Conservation (phyloP, 805 yeast species). For the Candida sithepensis region DNA sequence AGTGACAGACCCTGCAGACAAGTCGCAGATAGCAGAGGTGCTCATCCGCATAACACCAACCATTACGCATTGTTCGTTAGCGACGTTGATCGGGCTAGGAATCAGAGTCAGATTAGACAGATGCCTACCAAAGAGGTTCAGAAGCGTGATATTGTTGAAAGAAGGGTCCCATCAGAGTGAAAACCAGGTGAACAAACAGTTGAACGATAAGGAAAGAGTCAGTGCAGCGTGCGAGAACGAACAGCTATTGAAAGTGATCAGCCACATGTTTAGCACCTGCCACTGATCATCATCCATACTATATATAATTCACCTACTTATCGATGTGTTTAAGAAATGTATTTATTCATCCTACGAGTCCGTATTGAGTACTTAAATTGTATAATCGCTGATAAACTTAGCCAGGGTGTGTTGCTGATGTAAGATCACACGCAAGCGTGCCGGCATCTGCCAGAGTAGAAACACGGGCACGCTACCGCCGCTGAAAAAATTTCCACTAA, state of each 20-base stretch:
- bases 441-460: neutral
- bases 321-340: too few species aligned
- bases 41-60: slow-evolving; percentile 90
- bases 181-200: slow-evolving; percentile 90
- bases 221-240: slow-evolving; percentile 99
- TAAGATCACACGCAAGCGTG: too few species aligned
- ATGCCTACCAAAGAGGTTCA: slow-evolving; percentile 77
- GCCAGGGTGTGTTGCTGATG: too few species aligned
- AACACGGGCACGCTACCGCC: neutral
- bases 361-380: too few species aligned
- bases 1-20: slow-evolving; percentile 56
- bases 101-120: slow-evolving; percentile 89
- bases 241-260: slow-evolving; percentile 83
- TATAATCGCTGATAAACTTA: too few species aligned
- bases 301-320: too few species aligned
- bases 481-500: neutral
- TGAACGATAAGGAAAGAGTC: slow-evolving; percentile 95
- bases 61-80: slow-evolving; percentile 94
- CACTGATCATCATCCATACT: slow-evolving; percentile 22
- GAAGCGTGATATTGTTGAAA: slow-evolving; percentile 75
- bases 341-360: too few species aligned
- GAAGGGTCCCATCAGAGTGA: slow-evolving; percentile 96
- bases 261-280: slow-evolving; percentile 88
- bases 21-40: slow-evolving; percentile 64
- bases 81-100: slow-evolving; percentile 93